phyloP scores from a whole-genome alignment of 1,139 yeast species.

The Sporopachydermia cereana region DNA sequence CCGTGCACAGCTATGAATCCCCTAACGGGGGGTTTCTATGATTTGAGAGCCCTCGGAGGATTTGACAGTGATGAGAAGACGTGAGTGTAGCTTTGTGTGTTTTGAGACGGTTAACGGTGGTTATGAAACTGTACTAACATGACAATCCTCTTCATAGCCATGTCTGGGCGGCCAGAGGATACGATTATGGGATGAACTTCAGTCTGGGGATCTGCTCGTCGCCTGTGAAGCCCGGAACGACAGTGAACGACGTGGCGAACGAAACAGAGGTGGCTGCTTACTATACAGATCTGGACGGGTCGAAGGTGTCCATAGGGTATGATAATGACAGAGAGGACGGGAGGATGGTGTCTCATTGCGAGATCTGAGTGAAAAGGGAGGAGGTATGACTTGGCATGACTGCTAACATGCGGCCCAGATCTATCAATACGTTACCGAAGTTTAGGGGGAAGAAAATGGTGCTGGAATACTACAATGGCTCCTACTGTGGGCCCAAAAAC shows the following conservation, averaged over 20 bases:
- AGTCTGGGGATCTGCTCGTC: slow-evolving; percentile 72
- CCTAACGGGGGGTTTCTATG: slow-evolving; percentile 29
- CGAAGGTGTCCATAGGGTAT: slow-evolving; percentile 56
- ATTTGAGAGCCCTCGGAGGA: slow-evolving; percentile 30
- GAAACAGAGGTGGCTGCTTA: slow-evolving; percentile 52
- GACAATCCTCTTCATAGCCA: not conserved
- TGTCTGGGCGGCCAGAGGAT: slow-evolving; percentile 59
- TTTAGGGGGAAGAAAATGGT: slow-evolving; percentile 65
- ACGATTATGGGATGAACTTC: slow-evolving; percentile 61
- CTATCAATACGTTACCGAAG: slow-evolving; percentile 41
- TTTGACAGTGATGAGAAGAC: slow-evolving; percentile 30
- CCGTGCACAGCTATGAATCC: slow-evolving; percentile 36
- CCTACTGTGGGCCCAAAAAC: slow-evolving; percentile 47
- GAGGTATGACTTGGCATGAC: too few relatives aligned
- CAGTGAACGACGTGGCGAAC: slow-evolving; percentile 30
- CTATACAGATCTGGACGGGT: slow-evolving; percentile 42
- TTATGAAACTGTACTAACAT: slow-evolving; percentile 3
- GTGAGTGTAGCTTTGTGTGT: too few relatives aligned
- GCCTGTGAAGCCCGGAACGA: slow-evolving; percentile 35
- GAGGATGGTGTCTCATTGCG: not conserved
- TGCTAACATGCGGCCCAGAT: not conserved
- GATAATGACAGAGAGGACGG: slow-evolving; percentile 1
- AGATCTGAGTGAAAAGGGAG: too few relatives aligned
- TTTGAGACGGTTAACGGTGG: too few relatives aligned
- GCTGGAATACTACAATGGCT: slow-evolving; percentile 61